These are phyloP conservation scores for Corchorus capsularis DNA, from an alignment of 345 rosid genomes.

Conservation along the genomic window DNA sequence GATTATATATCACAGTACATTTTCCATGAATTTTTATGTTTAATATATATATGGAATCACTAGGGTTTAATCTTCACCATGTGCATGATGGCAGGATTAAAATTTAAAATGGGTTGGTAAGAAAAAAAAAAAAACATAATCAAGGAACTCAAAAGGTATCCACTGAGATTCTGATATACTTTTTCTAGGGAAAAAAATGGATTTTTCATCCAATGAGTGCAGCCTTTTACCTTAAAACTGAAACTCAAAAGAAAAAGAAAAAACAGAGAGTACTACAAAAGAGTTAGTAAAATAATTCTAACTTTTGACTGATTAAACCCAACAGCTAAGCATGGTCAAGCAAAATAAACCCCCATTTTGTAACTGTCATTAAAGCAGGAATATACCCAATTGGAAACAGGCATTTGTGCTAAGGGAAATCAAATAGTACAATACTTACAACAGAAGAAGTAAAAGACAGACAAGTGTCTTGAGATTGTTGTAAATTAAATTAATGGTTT, in stretches of 20 bases:
- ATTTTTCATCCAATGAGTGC: slow-evolving; percentile 25
- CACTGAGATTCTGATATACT: slow-evolving; percentile 5
- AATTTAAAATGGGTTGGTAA: neutral
- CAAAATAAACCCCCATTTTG: neutral
- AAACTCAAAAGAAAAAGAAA: neutral
- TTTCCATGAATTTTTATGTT: too few species aligned
- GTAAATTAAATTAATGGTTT: neutral
- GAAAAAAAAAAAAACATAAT: neutral
- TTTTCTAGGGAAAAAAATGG: slow-evolving; percentile 1
- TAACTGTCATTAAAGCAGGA: slow-evolving; percentile 2
- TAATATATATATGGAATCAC: too few species aligned
- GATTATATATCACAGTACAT: too few species aligned
- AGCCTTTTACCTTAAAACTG: slow-evolving; percentile 25
- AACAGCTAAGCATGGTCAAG: slow-evolving; percentile 33
- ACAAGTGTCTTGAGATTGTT: neutral
- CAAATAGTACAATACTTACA: neutral
- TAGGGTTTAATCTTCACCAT: neutral
- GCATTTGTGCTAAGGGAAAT: neutral
- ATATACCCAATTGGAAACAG: slow-evolving; percentile 19
- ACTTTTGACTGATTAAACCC: slow-evolving; percentile 8
- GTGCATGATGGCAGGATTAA: slow-evolving; percentile 9
- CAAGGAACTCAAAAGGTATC: slow-evolving; percentile 7
- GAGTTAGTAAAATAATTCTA: slow-evolving; percentile 6
- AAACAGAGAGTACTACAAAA: neutral
- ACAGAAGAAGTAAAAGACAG: slow-evolving; percentile 1